These are phyloP conservation scores for Fusarium tupiense DNA, from an alignment of 2,329 filamentous ascomycete genomes.

Conservation along the genomic window DNA sequence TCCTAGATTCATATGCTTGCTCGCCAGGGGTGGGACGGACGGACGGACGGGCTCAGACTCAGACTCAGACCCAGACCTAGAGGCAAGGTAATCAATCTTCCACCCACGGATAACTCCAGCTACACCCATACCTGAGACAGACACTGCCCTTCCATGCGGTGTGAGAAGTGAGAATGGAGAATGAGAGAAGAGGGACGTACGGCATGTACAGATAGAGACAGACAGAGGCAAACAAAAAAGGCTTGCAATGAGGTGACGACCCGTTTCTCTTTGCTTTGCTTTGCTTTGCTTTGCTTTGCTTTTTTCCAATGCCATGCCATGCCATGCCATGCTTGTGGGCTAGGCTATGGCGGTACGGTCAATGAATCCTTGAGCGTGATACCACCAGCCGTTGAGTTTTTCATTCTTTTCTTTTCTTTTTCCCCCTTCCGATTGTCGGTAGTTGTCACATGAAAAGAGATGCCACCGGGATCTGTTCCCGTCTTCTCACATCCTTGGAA, in stretches of 20 bases:
- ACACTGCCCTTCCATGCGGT: slow-evolving; percentile 22
- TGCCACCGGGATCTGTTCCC: slow-evolving; percentile 9
- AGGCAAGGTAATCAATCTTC: slow-evolving; percentile 10
- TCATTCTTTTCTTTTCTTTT: slow-evolving; percentile 29
- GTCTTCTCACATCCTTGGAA: not conserved
- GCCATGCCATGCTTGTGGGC: slow-evolving; percentile 10
- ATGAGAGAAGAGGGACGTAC: not conserved
- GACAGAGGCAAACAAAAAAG: not conserved
- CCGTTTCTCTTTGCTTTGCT: slow-evolving; percentile 29
- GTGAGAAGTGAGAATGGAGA: not conserved
- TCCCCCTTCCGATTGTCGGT: slow-evolving; percentile 35
- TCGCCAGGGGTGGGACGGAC: slow-evolving; percentile 13
- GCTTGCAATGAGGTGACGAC: slow-evolving; percentile 24
- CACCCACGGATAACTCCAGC: slow-evolving; percentile 14
- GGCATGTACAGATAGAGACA: not conserved
- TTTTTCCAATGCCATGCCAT: not conserved
- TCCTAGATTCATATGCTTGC: slow-evolving; percentile 21
- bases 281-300: slow-evolving; percentile 33
- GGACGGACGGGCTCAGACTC: not conserved
- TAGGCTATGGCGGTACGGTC: slow-evolving; percentile 21
- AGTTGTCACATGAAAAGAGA: slow-evolving; percentile 29
- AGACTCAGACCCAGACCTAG: not conserved
- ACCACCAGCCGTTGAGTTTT: slow-evolving; percentile 27
- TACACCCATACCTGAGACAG: slow-evolving; percentile 32
- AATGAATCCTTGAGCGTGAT: slow-evolving; percentile 27